Evolutionary conservation across 2,329 filamentous ascomycete species (phyloP).

Genomic region (Tolypocladium paradoxum): DNA sequence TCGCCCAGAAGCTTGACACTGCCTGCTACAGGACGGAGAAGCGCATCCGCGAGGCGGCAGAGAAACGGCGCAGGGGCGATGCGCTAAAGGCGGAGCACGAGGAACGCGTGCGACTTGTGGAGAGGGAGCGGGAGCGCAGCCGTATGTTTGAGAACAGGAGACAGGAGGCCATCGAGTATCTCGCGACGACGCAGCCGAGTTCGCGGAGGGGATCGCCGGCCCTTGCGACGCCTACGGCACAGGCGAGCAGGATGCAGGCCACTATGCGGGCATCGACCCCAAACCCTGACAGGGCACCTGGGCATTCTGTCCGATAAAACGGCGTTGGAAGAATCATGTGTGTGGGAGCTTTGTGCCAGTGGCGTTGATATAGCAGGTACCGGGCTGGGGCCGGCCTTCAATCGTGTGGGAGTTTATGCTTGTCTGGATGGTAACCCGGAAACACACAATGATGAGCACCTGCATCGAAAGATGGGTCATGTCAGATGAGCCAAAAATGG

Average conservation of each 20-base stretch:
- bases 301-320: neutral
- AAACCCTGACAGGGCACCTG: conserved; percentile 10
- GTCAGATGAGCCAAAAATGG: neutral
- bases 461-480: neutral
- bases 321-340: neutral
- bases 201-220: conserved; percentile 21
- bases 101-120: conserved; percentile 28
- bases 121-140: conserved; percentile 37
- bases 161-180: conserved; percentile 30
- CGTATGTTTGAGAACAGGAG: conserved; percentile 37
- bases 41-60: conserved; percentile 27
- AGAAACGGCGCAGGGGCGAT: conserved; percentile 28
- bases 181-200: conserved; percentile 17
- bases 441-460: neutral
- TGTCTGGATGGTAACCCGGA: neutral
- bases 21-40: conserved; percentile 35
- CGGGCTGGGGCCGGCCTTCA: neutral
- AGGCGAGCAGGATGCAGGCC: conserved; percentile 7
- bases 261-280: conserved; percentile 8
- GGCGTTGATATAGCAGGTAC: neutral
- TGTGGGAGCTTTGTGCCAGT: neutral
- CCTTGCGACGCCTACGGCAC: conserved; percentile 9
- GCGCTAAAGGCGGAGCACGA: conserved; percentile 34
- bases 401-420: neutral
- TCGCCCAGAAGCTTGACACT: conserved; percentile 36